These are phyloP conservation scores for Anthracocystis setariae DNA, from an alignment of 1,284 basidiomycete genomes.

Conservation along the genomic window DNA sequence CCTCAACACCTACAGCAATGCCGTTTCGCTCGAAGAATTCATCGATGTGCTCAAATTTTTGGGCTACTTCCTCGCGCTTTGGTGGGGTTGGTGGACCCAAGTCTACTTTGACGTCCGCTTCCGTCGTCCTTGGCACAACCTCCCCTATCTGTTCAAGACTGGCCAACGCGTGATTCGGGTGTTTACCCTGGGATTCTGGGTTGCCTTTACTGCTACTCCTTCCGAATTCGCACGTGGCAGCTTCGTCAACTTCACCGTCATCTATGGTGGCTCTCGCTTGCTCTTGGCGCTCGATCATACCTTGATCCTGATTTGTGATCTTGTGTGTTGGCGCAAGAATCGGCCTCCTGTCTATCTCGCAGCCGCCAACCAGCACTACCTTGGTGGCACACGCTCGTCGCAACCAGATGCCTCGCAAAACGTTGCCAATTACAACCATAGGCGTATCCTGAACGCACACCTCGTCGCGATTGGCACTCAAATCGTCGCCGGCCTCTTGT, in stretches of 20 bases:
- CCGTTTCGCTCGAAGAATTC: constrained; percentile 31
- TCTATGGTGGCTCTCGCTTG: constrained; percentile 35
- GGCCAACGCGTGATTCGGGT: constrained; percentile 32
- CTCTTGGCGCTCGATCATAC: constrained; percentile 25
- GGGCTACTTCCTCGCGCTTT: constrained; percentile 41
- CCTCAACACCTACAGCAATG: constrained; percentile 43
- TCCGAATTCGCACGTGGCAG: constrained; percentile 42
- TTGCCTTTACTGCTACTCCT: constrained; percentile 45
- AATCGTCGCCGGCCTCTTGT: constrained; percentile 29
- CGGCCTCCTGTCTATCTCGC: neutral
- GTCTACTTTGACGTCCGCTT: constrained; percentile 46
- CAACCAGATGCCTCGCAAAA: too few species aligned
- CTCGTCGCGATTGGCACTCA: constrained; percentile 27
- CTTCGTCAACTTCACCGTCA: constrained; percentile 45
- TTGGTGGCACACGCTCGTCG: neutral
- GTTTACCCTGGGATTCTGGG: constrained; percentile 39
- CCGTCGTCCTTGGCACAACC: constrained; percentile 16
- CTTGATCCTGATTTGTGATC: constrained; percentile 15
- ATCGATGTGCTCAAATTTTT: constrained; percentile 35
- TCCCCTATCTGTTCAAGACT: constrained; percentile 27
- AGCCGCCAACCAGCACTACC: neutral
- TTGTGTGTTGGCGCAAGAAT: constrained; percentile 8
- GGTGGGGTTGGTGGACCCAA: constrained; percentile 53
- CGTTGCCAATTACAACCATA: neutral
- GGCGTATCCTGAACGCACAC: constrained; percentile 8